A percentile compares a stretch with the other conserved stretches of the same genome.
Conservation (phyloP, 192 early-diverging fungal genomes). For the Kickxella alabastrina region DNA sequence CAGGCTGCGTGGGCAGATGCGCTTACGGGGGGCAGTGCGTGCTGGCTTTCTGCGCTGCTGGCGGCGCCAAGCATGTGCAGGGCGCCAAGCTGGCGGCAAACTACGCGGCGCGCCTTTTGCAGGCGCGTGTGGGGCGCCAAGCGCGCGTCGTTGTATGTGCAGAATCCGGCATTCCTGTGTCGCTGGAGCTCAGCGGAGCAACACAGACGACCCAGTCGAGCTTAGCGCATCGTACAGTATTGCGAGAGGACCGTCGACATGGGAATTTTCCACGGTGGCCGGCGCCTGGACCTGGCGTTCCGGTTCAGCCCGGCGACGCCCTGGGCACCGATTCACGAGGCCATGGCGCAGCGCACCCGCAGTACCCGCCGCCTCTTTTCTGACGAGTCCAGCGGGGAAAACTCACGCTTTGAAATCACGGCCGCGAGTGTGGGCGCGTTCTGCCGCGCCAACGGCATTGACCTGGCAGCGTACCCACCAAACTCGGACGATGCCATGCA, state of each 20-base stretch:
- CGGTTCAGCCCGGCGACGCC: conserved; percentile 70
- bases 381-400: conserved; percentile 74
- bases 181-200: too few species aligned
- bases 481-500: conserved; percentile 59
- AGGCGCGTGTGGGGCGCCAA: too few species aligned
- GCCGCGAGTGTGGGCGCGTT: conserved; percentile 71
- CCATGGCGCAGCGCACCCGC: conserved; percentile 62
- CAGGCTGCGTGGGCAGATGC: too few species aligned
- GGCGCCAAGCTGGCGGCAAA: too few species aligned
- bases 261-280: conserved; percentile 43
- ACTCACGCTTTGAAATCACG: background rate
- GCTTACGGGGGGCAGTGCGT: too few species aligned
- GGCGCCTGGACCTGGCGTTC: conserved; percentile 72
- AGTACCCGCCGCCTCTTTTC: conserved; percentile 88
- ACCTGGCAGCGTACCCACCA: conserved; percentile 56
- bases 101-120: too few species aligned
- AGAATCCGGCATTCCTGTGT: too few species aligned
- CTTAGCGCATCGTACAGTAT: too few species aligned
- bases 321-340: conserved; percentile 73
- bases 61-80: too few species aligned
- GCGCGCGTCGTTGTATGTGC: too few species aligned
- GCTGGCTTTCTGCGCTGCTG: too few species aligned
- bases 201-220: too few species aligned
- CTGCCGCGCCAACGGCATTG: conserved; percentile 71
- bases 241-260: conserved; percentile 42